A percentile compares a stretch with the other conserved stretches of the same genome.
phyloP scores from a whole-genome alignment of 1,284 basidiomycete genomes.

The Paramarasmius palmivorus region DNA sequence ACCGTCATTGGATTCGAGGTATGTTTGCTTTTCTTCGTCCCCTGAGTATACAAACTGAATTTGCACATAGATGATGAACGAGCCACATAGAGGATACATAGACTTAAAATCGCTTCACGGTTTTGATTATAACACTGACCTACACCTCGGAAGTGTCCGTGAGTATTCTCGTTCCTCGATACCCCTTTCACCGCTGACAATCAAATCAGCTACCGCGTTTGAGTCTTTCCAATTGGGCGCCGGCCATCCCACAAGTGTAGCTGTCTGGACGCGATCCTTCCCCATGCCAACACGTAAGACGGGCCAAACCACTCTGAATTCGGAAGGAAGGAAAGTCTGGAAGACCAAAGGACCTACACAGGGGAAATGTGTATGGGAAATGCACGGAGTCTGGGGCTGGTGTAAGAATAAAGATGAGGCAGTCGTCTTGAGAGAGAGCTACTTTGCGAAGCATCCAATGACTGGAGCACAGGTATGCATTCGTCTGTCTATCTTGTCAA shows the following conservation, averaged over 20 bases:
- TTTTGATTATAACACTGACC: constrained; percentile 94
- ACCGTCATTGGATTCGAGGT: constrained; percentile 91
- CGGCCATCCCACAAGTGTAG: constrained; percentile 74
- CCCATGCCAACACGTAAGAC: constrained; percentile 79
- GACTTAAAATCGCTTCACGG: constrained; percentile 79
- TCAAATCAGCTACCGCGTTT: constrained; percentile 66
- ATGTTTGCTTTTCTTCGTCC: constrained; percentile 16
- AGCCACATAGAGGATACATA: constrained; percentile 94
- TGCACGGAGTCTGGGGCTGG: constrained; percentile 95
- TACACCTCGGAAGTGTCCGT: constrained; percentile 86
- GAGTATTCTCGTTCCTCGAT: constrained; percentile 29
- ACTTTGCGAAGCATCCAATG: constrained; percentile 75
- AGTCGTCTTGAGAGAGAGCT: constrained; percentile 82
- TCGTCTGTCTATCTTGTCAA: constrained; percentile 4
- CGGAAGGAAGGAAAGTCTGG: constrained; percentile 65
- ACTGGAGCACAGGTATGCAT: constrained; percentile 56
- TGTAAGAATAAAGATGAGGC: constrained; percentile 67
- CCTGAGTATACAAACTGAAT: neutral
- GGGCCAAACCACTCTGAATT: constrained; percentile 57
- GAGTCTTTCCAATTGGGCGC: constrained; percentile 85
- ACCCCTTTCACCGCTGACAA: neutral
- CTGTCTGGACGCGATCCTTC: constrained; percentile 79
- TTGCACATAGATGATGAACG: constrained; percentile 82
- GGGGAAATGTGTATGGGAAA: constrained; percentile 83
- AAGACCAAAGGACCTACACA: constrained; percentile 65